Conservation (phyloP, 441 rosid genomes). For the Populus tomentosa region DNA sequence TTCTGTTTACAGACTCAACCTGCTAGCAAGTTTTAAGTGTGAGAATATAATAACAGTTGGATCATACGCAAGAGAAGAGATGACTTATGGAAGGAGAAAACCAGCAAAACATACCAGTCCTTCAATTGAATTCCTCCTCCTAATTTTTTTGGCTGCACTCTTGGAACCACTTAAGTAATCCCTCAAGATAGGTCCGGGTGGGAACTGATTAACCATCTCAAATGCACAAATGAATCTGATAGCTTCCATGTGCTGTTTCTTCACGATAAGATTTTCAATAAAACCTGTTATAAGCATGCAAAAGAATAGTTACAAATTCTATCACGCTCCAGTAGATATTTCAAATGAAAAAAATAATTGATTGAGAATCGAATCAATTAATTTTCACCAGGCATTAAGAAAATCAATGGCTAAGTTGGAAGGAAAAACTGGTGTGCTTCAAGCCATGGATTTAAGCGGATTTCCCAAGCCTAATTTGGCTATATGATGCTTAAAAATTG, state of each 20-base stretch:
- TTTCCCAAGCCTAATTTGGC: not conserved
- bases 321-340: not conserved
- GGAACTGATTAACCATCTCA: slow-evolving; percentile 26
- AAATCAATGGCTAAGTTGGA: not conserved
- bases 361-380: not conserved
- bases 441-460: not conserved
- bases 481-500: too few relatives aligned
- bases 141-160: not conserved
- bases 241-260: slow-evolving; percentile 27
- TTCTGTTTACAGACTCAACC: slow-evolving; percentile 14
- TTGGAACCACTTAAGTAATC: slow-evolving; percentile 9
- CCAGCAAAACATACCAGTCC: slow-evolving; percentile 18
- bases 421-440: not conserved
- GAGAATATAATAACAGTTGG: not conserved
- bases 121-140: slow-evolving; percentile 11
- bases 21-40: not conserved
- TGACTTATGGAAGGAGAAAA: not conserved
- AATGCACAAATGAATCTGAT: slow-evolving; percentile 32
- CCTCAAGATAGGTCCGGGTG: slow-evolving; percentile 24
- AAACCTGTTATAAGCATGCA: slow-evolving; percentile 23
- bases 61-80: not conserved
- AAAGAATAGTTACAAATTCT: not conserved
- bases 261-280: slow-evolving; percentile 26
- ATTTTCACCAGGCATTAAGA: not conserved
- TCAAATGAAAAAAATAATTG: not conserved